Evolutionary conservation across 805 yeast species (phyloP), one percentile per base, ranked within the genome.

Genomic region (Myxozyma lipomycoides): DNA sequence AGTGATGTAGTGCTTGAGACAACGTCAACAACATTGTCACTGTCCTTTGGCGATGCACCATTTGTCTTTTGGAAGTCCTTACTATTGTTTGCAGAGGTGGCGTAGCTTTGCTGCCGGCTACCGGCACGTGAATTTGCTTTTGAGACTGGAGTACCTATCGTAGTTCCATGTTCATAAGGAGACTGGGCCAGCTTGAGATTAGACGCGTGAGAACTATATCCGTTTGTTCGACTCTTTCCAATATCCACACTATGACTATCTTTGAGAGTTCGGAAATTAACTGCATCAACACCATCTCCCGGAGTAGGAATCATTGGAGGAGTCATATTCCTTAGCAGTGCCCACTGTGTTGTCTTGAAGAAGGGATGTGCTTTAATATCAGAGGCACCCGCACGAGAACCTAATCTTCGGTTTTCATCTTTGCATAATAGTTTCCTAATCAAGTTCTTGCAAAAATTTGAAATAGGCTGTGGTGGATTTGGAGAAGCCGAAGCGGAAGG

Each of bases 251-350:
- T 59, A 39, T 63, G 60, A 28, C 66, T 63, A 36, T 64, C 70
- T 49, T 62, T 62, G 42, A 65, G 44, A 25, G 51, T 38, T 17
- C 62, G 48, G 49, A 62, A 59, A 46, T 59, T 61, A 32, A 52
- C 58, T 3, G 79, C 77, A 47, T 81, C 84, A 21, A 74, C 66
- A n/a, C 74, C 79, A 43, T 74, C 73, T 9, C 79, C 73, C 40
- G 88, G 75, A 0, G 84, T 84, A 0, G 99, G 99, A 17, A 93
- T 83, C 82, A 93, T 83, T 15, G 99, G 99, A 1, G 99, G 98
- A 51, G 84, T 84, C 65, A 84, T 93, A 67, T 93, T 86, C 61
- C 98, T 78, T 50, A 93, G 72, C 52, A 93, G 73, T 0, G 98
- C 97, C 99, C 99, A 93, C 66, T 89, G 95, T 1, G 87, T 82